phyloP scores from a whole-genome alignment of 73 alveolate genomes.

The Paramecium caudatum region DNA sequence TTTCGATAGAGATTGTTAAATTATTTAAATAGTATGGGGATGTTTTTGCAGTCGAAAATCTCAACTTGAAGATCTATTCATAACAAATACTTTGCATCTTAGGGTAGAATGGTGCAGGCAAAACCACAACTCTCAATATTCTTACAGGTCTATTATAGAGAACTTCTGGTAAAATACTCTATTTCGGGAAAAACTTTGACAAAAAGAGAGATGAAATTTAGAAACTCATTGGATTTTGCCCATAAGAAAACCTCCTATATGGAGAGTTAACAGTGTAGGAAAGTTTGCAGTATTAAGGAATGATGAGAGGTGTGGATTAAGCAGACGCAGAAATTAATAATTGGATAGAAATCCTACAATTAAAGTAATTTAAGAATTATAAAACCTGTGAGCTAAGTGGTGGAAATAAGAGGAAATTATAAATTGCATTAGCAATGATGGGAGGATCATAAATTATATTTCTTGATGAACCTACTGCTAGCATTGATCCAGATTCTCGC shows the following conservation, averaged over 20 bases:
- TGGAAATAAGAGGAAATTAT: conserved; percentile 97
- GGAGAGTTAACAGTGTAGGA: conserved; percentile 86
- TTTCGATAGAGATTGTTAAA: not conserved
- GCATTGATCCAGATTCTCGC: conserved; percentile 97
- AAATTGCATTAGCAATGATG: conserved; percentile 96
- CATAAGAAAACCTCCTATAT: conserved; percentile 98
- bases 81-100: conserved; percentile 97
- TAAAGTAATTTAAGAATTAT: conserved; percentile 77
- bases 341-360: conserved; percentile 82
- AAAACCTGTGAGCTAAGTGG: conserved; percentile 93
- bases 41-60: conserved; percentile 42
- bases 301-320: conserved; percentile 74
- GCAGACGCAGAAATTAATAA: conserved; percentile 5
- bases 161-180: conserved; percentile 80
- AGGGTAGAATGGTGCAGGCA: conserved; percentile 99
- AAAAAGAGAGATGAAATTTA: conserved; percentile 84
- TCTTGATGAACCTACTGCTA: conserved; percentile 99
- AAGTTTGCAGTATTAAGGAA: conserved; percentile 83
- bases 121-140: conserved; percentile 97
- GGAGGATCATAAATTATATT: conserved; percentile 95
- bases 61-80: conserved; percentile 85
- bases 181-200: conserved; percentile 79
- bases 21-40: conserved; percentile 21
- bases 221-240: conserved; percentile 97
- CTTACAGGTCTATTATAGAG: conserved; percentile 85